Evolutionary conservation across 1,139 yeast species (phyloP).

Genomic region (Blastobotrys serpentis): DNA sequence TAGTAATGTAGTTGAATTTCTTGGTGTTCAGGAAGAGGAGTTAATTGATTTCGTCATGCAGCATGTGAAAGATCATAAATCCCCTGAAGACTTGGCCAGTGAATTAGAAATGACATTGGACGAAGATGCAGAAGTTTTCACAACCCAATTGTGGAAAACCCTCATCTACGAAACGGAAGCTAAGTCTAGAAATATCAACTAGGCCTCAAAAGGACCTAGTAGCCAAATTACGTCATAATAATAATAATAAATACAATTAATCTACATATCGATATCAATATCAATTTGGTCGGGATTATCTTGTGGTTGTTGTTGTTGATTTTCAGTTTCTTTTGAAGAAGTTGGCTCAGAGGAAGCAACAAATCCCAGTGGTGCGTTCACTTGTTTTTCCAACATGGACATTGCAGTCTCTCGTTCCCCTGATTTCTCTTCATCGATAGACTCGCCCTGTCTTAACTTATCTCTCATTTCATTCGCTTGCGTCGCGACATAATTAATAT

Average conservation of each 20-base stretch:
- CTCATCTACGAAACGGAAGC: slow-evolving; percentile 32
- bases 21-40: slow-evolving; percentile 41
- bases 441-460: background rate
- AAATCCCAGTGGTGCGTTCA: slow-evolving; percentile 54
- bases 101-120: slow-evolving; percentile 39
- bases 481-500: slow-evolving; percentile 37
- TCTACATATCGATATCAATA: slow-evolving; percentile 48
- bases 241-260: slow-evolving; percentile 19
- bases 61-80: slow-evolving; percentile 31
- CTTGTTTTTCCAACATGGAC: slow-evolving; percentile 26
- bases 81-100: slow-evolving; percentile 30
- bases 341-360: slow-evolving; percentile 47
- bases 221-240: background rate
- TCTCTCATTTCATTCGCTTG: slow-evolving; percentile 26
- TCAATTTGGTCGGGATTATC: slow-evolving; percentile 69
- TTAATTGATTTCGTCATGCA: slow-evolving; percentile 34
- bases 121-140: slow-evolving; percentile 37
- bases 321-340: slow-evolving; percentile 20
- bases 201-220: too few relatives aligned
- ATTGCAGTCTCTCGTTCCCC: slow-evolving; percentile 16
- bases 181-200: slow-evolving; percentile 2
- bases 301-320: background rate
- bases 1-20: slow-evolving; percentile 34
- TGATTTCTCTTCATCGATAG: slow-evolving; percentile 14
- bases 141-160: slow-evolving; percentile 33